phyloP scores from a whole-genome alignment of 306 rosid genomes.

The Neltuma alba region DNA sequence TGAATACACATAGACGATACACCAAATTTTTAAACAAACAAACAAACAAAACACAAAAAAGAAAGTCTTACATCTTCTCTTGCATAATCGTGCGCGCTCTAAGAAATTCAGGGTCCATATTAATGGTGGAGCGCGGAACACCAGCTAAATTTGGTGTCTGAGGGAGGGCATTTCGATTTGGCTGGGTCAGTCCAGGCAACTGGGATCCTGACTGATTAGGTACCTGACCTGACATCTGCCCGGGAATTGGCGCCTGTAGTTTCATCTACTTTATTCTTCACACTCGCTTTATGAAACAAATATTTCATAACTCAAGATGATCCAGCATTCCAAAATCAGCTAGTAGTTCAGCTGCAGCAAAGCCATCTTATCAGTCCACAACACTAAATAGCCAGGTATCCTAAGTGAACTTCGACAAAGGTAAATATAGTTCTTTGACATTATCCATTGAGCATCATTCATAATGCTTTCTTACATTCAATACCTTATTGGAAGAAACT shows the following conservation, averaged over 20 bases:
- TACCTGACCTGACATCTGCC: constrained; percentile 75
- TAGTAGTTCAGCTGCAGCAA: constrained; percentile 21
- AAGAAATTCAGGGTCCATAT: constrained; percentile 65
- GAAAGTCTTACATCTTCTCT: constrained; percentile 73
- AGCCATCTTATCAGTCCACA: constrained; percentile 22
- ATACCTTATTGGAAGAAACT: neutral
- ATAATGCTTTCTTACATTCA: neutral
- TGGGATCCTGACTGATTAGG: constrained; percentile 72
- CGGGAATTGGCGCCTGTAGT: constrained; percentile 66
- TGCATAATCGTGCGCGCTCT: constrained; percentile 59
- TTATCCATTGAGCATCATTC: neutral
- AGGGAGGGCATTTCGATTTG: constrained; percentile 63
- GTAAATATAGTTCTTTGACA: neutral
- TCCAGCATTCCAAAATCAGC: constrained; percentile 36
- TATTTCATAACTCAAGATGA: constrained; percentile 39
- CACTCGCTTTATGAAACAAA: neutral
- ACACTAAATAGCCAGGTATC: neutral
- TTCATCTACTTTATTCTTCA: constrained; percentile 48
- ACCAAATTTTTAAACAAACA: neutral
- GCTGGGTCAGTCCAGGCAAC: constrained; percentile 60
- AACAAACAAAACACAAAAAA: no score
- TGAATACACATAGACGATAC: neutral
- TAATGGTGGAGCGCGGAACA: constrained; percentile 44
- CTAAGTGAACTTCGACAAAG: neutral
- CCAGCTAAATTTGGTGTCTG: constrained; percentile 58